These are phyloP conservation scores for Fomitopsis palustris DNA, from an alignment of 1,284 basidiomycete species.

Conservation along the genomic window DNA sequence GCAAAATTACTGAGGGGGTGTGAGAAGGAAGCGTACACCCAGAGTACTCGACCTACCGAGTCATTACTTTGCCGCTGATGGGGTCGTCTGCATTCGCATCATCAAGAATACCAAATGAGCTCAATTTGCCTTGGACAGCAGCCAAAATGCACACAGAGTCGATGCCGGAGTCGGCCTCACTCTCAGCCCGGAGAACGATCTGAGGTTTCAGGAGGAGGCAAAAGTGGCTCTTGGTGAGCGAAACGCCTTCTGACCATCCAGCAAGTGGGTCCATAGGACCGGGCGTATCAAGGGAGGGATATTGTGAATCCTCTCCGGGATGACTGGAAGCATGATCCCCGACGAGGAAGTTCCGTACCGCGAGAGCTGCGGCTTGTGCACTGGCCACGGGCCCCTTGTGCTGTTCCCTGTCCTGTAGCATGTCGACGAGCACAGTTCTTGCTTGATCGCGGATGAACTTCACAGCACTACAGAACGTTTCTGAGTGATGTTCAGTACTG, in stretches of 20 bases:
- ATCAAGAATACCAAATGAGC: slow-evolving; percentile 84
- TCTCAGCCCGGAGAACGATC: slow-evolving; percentile 75
- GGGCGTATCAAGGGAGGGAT: slow-evolving; percentile 15
- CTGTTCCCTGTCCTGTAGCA: slow-evolving; percentile 32
- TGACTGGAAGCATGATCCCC: slow-evolving; percentile 43
- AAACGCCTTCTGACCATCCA: slow-evolving; percentile 70
- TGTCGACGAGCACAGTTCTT: slow-evolving; percentile 38
- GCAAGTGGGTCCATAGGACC: slow-evolving; percentile 51
- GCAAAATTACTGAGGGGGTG: slow-evolving; percentile 24
- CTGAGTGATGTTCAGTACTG: neutral
- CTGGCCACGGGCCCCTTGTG: slow-evolving; percentile 34
- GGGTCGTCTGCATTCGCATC: slow-evolving; percentile 78
- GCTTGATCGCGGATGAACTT: slow-evolving; percentile 85
- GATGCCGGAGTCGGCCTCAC: slow-evolving; percentile 50
- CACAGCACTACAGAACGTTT: slow-evolving; percentile 53
- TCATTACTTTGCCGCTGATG: slow-evolving; percentile 83
- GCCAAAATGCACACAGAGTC: slow-evolving; percentile 72
- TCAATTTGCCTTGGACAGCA: slow-evolving; percentile 80
- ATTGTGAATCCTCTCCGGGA: slow-evolving; percentile 37
- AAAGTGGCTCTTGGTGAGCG: slow-evolving; percentile 69
- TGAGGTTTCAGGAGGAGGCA: slow-evolving; percentile 91
- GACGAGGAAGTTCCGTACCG: slow-evolving; percentile 57
- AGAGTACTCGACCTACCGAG: slow-evolving; percentile 48
- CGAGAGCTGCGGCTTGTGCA: slow-evolving; percentile 59
- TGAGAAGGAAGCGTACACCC: neutral